phyloP scores from a whole-genome alignment of 129 eudicot species.

The sunflower (Helianthus annuus) region HanXRQr2.0-SUNRISE NC_035435.2:161251008-161251507 shows the following conservation, averaged over 20 bases:
- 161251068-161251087: too few species aligned
- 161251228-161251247: not conserved
- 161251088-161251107: too few species aligned
- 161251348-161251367: conserved; percentile 21
- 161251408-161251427: conserved; percentile 20
- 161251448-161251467: conserved; percentile 37
- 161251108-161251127: too few species aligned
- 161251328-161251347: conserved; percentile 24
- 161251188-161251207: not conserved
- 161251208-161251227: not conserved
- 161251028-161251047: too few species aligned
- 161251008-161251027: too few species aligned
- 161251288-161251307: conserved; percentile 23
- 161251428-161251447: conserved; percentile 23
- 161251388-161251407: not conserved
- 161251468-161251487: conserved; percentile 47
- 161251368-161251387: conserved; percentile 19
- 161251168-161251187: too few species aligned
- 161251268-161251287: conserved; percentile 6
- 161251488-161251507: conserved; percentile 72
- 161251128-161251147: too few species aligned
- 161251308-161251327: conserved; percentile 32
- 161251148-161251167: too few species aligned
- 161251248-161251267: not conserved
- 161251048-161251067: too few species aligned